Percentiles rank a stretch among this genome's conserved stretches.
These are phyloP conservation scores for Calocybe gangraenosa DNA, from an alignment of 768 basidiomycete genomes.

Conservation along the genomic window DNA sequence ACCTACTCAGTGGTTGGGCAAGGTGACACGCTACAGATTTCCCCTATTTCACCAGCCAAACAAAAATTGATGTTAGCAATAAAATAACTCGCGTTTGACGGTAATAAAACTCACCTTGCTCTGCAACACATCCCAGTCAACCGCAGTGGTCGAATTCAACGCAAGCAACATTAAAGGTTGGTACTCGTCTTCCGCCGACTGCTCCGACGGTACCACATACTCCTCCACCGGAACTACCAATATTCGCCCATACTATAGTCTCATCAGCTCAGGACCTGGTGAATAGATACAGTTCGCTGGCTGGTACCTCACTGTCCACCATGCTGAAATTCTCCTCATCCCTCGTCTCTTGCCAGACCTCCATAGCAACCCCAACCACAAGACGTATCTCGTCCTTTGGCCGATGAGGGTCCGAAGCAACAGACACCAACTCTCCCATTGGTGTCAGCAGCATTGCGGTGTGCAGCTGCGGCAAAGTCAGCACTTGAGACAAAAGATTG, in stretches of 20 bases:
- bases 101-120: constrained; percentile 43
- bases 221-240: constrained; percentile 64
- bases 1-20: constrained; percentile 39
- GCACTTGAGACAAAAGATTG: constrained; percentile 56
- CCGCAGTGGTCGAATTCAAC: constrained; percentile 53
- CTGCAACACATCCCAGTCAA: constrained; percentile 66
- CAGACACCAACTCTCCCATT: constrained; percentile 70
- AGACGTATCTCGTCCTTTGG: constrained; percentile 74
- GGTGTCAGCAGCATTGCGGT: constrained; percentile 70
- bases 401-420: constrained; percentile 48
- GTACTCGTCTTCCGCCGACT: constrained; percentile 21
- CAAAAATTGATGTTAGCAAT: neutral
- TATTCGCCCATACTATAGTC: constrained; percentile 60
- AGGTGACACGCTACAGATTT: constrained; percentile 38
- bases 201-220: constrained; percentile 8
- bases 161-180: constrained; percentile 68
- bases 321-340: constrained; percentile 57
- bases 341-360: constrained; percentile 75
- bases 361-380: constrained; percentile 65
- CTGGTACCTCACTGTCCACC: constrained; percentile 72
- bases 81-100: too few relatives aligned
- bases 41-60: constrained; percentile 27
- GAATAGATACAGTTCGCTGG: neutral
- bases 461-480: constrained; percentile 59
- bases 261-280: constrained; percentile 1